Percentiles rank a stretch among this genome's conserved stretches.
Evolutionary conservation across 441 rosid species (phyloP).

Genomic region (Eutrema salsugineum): DNA sequence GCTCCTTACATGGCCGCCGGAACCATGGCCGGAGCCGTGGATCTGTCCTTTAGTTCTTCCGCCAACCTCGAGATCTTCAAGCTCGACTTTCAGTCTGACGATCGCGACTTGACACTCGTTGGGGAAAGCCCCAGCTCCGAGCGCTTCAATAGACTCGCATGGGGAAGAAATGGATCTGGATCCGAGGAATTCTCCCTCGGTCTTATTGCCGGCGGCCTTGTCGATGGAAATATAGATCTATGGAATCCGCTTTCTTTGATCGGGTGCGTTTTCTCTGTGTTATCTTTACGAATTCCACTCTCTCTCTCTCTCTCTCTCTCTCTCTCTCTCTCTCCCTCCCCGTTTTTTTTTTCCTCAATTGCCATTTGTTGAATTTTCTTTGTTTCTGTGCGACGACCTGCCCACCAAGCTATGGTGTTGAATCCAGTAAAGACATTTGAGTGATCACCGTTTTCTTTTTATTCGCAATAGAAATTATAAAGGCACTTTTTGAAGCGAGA

Average conservation of each 20-base stretch:
- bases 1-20: constrained; percentile 98
- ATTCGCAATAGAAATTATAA: not conserved
- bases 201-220: constrained; percentile 94
- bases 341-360: not conserved
- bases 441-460: not conserved
- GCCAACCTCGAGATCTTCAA: constrained; percentile 94
- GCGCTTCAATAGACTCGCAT: constrained; percentile 90
- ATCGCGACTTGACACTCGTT: constrained; percentile 67
- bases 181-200: constrained; percentile 79
- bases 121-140: constrained; percentile 91
- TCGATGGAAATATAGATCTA: constrained; percentile 83
- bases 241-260: constrained; percentile 86
- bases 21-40: constrained; percentile 99
- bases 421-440: not conserved
- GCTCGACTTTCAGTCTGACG: constrained; percentile 91
- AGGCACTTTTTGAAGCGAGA: not conserved
- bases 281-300: not conserved
- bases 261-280: constrained; percentile 45
- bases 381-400: not conserved
- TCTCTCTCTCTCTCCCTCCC: not conserved
- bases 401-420: not conserved
- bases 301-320: no score
- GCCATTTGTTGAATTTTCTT: not conserved
- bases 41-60: constrained; percentile 93
- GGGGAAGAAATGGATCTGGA: constrained; percentile 87